A percentile compares a stretch with the other conserved stretches of the same genome.
phyloP scores from a whole-genome alignment of 108 stramenopile species.

The Parietichytrium sp. region DNA sequence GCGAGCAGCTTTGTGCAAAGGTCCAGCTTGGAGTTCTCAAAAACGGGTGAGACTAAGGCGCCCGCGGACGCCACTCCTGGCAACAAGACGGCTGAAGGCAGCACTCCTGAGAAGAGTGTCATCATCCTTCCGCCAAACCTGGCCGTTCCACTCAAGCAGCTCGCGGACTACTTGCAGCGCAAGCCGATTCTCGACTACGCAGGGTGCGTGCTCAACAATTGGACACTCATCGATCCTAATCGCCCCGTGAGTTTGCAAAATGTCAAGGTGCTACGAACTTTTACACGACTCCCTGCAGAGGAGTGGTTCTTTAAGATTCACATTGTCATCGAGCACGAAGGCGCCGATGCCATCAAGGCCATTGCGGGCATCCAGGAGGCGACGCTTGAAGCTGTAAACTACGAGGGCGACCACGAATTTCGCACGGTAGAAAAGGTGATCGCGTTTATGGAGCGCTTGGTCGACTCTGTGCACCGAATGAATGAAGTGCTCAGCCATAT shows the following conservation, averaged over 20 bases:
- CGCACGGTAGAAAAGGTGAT: not conserved
- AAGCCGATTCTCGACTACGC: constrained; percentile 34
- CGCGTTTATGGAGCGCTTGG: not conserved
- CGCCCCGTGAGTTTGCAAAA: not conserved
- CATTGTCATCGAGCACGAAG: constrained; percentile 4
- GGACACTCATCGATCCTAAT: not conserved
- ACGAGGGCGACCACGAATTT: not conserved
- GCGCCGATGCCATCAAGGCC: not conserved
- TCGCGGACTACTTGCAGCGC: not conserved
- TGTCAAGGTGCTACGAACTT: constrained; percentile 16
- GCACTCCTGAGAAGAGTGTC: too few species aligned
- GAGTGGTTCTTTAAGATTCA: constrained; percentile 43
- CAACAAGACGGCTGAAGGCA: not conserved
- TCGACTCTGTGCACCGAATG: not conserved
- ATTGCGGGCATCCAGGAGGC: not conserved
- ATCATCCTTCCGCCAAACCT: not conserved
- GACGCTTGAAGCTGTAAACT: not conserved
- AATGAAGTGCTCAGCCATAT: not conserved
- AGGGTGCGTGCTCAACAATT: constrained; percentile 36
- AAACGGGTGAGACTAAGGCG: not conserved
- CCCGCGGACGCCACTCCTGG: not conserved
- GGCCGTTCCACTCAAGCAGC: not conserved
- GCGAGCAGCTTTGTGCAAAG: constrained; percentile 3
- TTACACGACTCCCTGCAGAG: constrained; percentile 6
- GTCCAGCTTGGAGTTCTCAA: not conserved